Base-by-base conservation (phyloP, 352 stramenopile genomes). In the Pythium chondricola region DNA sequence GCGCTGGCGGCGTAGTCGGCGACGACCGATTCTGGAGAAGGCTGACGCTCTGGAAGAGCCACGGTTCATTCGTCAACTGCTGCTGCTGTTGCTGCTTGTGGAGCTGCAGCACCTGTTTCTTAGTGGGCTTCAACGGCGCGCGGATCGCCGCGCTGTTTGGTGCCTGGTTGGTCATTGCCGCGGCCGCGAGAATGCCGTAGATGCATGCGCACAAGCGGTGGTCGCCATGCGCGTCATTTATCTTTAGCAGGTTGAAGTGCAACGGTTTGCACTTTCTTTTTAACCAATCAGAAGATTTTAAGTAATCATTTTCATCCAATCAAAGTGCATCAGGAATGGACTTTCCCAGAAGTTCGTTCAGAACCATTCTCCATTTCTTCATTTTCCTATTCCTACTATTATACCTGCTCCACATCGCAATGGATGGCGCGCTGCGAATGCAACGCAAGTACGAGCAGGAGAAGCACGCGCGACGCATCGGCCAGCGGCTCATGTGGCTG, bases 21-120 rank as follows among this genome's bases (percentile, higher is more conserved):
- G 45, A 26, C 22, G 60, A 48, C n/a, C 69, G 59, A 1, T 45
- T 59, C 9, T 57, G 43, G 22, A 79, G 55, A 9, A 74, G 43
- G 43, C 66, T 73, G 36, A 74, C 56, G 43, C 74, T 88, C 45
- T 86, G 77, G 63, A 86, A 88, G 18, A 88, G 59, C 77, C 77
- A 88, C 11, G 74, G 74, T 46, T 88, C 66, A 33, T 76, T 61
- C 10, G 70, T 21, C n/a, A 49, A 58, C 2, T 41, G 44, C 17
- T 61, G 58, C 17, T 65, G 41, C 33, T 56, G 56, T 40, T 61
- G 58, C 20, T 50, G 26, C 46, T 48, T 52, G 40, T 55, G 53
- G 16, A 36, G 49, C 24, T 57, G 46, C 21, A 68, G 35, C 41
- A 49, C 54, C 20, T 67, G 52, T 35, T 70, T 71, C 46, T 63